These are phyloP conservation scores for Cunninghamia lanceolata DNA, from an alignment of 75 land plant species.

Conservation along the genomic window DNA sequence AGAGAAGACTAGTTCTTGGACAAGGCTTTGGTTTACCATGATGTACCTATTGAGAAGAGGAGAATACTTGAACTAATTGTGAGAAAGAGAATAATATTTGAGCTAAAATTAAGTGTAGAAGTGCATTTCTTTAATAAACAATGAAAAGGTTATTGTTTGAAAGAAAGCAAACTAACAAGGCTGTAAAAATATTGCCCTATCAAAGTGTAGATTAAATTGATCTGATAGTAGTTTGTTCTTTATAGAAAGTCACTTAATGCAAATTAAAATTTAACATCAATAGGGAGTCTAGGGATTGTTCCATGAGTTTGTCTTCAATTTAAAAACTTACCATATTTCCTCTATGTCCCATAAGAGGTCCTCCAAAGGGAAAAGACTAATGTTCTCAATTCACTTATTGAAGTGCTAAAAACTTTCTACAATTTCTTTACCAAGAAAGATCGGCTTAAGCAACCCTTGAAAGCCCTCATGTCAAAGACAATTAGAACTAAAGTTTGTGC, in stretches of 20 bases:
- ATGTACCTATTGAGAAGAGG: conserved; percentile 54
- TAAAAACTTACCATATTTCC: background rate
- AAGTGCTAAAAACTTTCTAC: no score
- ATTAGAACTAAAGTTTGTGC: background rate
- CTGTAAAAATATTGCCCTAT: background rate
- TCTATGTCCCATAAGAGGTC: no score
- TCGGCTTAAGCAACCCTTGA: background rate
- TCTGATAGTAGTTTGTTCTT: no score
- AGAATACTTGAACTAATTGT: background rate
- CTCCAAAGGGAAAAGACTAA: no score
- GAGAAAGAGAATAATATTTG: background rate
- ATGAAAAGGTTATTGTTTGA: background rate
- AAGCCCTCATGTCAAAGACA: background rate
- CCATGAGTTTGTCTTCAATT: background rate
- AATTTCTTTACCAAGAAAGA: background rate
- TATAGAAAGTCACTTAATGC: no score
- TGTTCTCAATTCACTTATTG: no score
- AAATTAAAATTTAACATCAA: no score
- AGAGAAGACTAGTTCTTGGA: conserved; percentile 72
- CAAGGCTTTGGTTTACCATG: conserved; percentile 75
- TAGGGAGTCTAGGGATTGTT: no score
- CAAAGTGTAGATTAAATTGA: background rate
- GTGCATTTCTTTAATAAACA: background rate
- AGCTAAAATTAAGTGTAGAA: background rate
- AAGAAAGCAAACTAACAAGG: background rate